Evolutionary conservation across 2,329 filamentous ascomycete genomes (phyloP), one percentile per base, ranked within the genome.

Genomic region (Aureobasidium zeae): DNA sequence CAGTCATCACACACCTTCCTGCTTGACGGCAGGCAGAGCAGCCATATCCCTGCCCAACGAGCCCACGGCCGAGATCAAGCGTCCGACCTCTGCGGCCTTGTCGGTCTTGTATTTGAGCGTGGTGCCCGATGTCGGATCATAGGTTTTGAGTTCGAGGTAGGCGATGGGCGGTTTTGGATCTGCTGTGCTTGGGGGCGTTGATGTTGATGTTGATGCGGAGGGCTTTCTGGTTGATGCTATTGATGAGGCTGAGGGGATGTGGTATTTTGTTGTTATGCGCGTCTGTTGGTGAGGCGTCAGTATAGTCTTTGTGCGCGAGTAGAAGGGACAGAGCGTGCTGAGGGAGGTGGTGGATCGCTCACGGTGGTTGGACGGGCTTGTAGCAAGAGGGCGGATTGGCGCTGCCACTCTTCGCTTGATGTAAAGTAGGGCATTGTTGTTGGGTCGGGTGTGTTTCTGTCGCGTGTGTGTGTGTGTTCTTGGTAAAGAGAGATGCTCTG

Each of bases 241-340:
- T 22, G 55, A 53, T 12, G 53, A 51, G 29, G 57, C 52, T 39
- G 58, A 55, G 13, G 57, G 56, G 61, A 89, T 79, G 60, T 78
- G 81, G 77, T 96, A 98, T 72, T 84, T 87, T 51, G 88, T 94
- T 53, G 86, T 93, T 68, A 96, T 86, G 58, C 80, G 77, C 35
- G 89, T 88, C 88, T 95, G 57, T 15, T 7, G 20, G 12, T 20
- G 33, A 8, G 35, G 30, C 11, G 36, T 29, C 24, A 34, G 38
- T 38, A 4, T 6, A 6, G 28, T n/a, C 6, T n/a, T 2, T n/a
- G 28, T n/a, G 15, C 13, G 11, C 7, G 32, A 5, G 13, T 7
- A 5, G 9, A 13, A 15, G 34, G 11, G 4, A 16, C 2, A 16
- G n/a, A 25, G 12, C 6, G 26, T n/a, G 12, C 10, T 32, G 9